phyloP scores from a whole-genome alignment of 306 rosid species.

The Potentilla sterilis region DNA sequence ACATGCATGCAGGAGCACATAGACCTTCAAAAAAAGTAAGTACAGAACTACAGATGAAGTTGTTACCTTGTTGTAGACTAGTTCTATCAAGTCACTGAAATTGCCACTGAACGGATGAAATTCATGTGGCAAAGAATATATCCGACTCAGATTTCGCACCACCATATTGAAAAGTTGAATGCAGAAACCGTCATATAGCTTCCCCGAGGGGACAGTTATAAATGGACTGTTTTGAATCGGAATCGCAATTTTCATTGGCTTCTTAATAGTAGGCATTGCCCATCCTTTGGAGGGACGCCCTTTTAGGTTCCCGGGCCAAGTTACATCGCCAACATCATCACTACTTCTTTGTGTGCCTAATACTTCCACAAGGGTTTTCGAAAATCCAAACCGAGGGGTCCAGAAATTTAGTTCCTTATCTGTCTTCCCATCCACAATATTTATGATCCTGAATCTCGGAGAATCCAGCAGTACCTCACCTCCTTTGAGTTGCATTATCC shows the following conservation, averaged over 20 bases:
- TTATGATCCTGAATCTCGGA: slow-evolving; percentile 48
- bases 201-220: slow-evolving; percentile 32
- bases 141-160: slow-evolving; percentile 8
- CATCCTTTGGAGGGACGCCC: slow-evolving; percentile 44
- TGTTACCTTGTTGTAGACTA: slow-evolving; percentile 50
- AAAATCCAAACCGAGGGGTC: slow-evolving; percentile 42
- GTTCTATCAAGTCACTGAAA: slow-evolving; percentile 35
- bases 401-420: slow-evolving; percentile 51
- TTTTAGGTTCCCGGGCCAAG: slow-evolving; percentile 52
- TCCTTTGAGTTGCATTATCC: slow-evolving; percentile 48
- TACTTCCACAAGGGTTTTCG: neutral
- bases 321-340: slow-evolving; percentile 29
- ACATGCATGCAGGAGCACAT: neutral
- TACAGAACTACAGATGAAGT: neutral
- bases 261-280: slow-evolving; percentile 32
- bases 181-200: slow-evolving; percentile 48
- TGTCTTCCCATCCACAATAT: slow-evolving; percentile 40
- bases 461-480: slow-evolving; percentile 25
- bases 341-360: neutral
- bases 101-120: slow-evolving; percentile 21
- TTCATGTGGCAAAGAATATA: slow-evolving; percentile 41
- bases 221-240: slow-evolving; percentile 47
- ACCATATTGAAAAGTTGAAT: slow-evolving; percentile 37
- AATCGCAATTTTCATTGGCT: slow-evolving; percentile 47
- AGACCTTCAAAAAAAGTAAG: neutral